Base-by-base conservation (phyloP, 345 rosid genomes). In the Triadica sebifera region DNA sequence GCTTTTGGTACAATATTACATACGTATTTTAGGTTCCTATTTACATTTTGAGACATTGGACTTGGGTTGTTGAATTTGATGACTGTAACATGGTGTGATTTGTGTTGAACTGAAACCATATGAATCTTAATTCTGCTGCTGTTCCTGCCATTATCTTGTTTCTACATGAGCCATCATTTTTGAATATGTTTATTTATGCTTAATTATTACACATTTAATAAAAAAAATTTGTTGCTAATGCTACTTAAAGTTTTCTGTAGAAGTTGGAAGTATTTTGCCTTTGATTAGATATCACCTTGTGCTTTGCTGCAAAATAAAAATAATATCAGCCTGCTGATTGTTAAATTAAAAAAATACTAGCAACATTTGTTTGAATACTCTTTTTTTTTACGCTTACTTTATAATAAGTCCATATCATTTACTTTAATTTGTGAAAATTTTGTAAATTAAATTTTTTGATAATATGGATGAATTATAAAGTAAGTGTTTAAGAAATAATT, bases 61-160 rank as follows among this genome's bases (percentile, higher is more conserved):
- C 80, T 69, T 50, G 29, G n/a, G 59, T 78, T 59, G 72, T 78
- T 71, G 66, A 71, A 71, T 70, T 57, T 60, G n/a, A 22, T 82
- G 78, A 67, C 50, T 79, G 78, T 84, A 82, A 43, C 76, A 61
- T 12, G 49, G 70, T 79, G 76, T 81, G 75, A 51, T n/a, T 77
- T 71, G 66, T 75, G 64, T 64, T 80, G 55, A 29, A 63, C 69
- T 67, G 46, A 20, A 56, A 78, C 62, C 73, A 52, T 62, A 74
- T 79, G 43, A 75, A 68, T 75, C 65, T 73, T 43, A 66, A 51
- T 24, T 51, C 34, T 79, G 34, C 12, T 69, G 4, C 45, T 78
- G 49, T 70, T 73, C 34, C 34, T 29, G 34, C n/a, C n/a, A n/a
- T 29, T 69, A 4, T 8, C 10, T 0, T 10, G 38, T 20, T 52